A percentile compares a stretch with the other conserved stretches of the same genome.
These are phyloP conservation scores for Handroanthus guayacan DNA, from an alignment of 257 asterid genomes.

Conservation along the genomic window DNA sequence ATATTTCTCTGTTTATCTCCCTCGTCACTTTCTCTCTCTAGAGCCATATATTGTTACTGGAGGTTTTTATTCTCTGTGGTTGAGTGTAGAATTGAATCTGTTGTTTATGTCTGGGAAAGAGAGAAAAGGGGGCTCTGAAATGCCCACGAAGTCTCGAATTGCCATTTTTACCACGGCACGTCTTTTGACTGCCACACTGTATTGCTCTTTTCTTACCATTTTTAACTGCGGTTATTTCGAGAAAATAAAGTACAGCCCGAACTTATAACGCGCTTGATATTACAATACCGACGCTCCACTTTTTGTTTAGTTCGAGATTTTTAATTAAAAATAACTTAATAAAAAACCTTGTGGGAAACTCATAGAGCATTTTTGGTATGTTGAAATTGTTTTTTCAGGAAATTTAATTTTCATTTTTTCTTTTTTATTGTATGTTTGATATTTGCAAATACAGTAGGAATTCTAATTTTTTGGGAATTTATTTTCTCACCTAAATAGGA, in stretches of 20 bases:
- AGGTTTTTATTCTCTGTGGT: constrained; percentile 45
- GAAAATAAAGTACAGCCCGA: neutral
- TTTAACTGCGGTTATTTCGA: constrained; percentile 40
- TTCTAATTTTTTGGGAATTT: no score
- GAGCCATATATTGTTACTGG: constrained; percentile 27
- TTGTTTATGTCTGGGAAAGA: constrained; percentile 37
- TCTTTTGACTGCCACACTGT: constrained; percentile 39
- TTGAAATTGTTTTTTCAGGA: no score
- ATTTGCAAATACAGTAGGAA: no score
- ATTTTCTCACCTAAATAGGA: no score
- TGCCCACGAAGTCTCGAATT: constrained; percentile 10
- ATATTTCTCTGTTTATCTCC: constrained; percentile 26
- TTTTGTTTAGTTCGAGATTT: no score
- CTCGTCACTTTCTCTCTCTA: constrained; percentile 42
- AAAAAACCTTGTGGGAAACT: no score
- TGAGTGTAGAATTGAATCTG: constrained; percentile 38
- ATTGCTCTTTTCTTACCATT: constrained; percentile 23
- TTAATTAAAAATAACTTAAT: no score
- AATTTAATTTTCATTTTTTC: no score
- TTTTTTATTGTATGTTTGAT: no score
- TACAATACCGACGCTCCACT: no score
- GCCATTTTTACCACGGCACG: constrained; percentile 40
- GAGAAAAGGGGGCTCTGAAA: constrained; percentile 18
- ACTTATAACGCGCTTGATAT: no score
- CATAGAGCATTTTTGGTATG: no score